Conservation (phyloP, 2,329 filamentous ascomycete species). For the Fusarium burgessii region DNA sequence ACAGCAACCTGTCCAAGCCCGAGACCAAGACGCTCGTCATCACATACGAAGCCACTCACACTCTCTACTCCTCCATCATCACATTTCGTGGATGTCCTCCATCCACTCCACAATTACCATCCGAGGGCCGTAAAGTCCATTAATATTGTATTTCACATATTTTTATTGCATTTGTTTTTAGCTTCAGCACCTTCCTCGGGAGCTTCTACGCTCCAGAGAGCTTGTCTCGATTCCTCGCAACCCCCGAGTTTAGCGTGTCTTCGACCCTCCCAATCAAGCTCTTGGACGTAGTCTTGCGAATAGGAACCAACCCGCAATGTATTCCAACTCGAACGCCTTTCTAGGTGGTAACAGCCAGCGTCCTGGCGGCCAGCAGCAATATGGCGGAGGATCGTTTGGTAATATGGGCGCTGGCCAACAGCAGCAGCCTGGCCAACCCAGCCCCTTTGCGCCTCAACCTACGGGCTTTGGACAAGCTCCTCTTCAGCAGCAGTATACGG, state of each 20-base stretch:
- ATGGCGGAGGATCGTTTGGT: conserved; percentile 60
- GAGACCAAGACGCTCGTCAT: conserved; percentile 31
- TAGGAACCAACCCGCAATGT: conserved; percentile 70
- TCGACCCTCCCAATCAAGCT: conserved; percentile 29
- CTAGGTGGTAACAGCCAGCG: conserved; percentile 82
- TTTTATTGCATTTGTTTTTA: conserved; percentile 25
- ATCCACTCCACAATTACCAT: conserved; percentile 25
- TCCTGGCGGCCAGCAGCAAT: conserved; percentile 68
- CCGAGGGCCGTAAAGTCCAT: conserved; percentile 29
- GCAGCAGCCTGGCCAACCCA: conserved; percentile 60
- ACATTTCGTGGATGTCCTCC: conserved; percentile 31
- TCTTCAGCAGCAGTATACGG: conserved; percentile 70
- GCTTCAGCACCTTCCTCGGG: not conserved
- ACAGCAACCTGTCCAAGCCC: conserved; percentile 21
- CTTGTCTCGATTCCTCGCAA: conserved; percentile 13
- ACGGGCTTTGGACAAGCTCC: conserved; percentile 68
- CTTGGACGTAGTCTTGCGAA: conserved; percentile 27
- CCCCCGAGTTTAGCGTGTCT: conserved; percentile 38
- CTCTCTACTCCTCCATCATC: conserved; percentile 36
- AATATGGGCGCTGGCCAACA: conserved; percentile 54
- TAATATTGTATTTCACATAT: conserved; percentile 37
- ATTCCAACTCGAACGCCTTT: conserved; percentile 88
- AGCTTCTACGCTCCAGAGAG: conserved; percentile 25
- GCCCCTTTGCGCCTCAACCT: conserved; percentile 68
- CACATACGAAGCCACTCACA: conserved; percentile 30